A percentile compares a stretch with the other conserved stretches of the same genome.
phyloP scores from a whole-genome alignment of 2,329 filamentous ascomycete genomes.

The Pseudopithomyces chartarum region DNA sequence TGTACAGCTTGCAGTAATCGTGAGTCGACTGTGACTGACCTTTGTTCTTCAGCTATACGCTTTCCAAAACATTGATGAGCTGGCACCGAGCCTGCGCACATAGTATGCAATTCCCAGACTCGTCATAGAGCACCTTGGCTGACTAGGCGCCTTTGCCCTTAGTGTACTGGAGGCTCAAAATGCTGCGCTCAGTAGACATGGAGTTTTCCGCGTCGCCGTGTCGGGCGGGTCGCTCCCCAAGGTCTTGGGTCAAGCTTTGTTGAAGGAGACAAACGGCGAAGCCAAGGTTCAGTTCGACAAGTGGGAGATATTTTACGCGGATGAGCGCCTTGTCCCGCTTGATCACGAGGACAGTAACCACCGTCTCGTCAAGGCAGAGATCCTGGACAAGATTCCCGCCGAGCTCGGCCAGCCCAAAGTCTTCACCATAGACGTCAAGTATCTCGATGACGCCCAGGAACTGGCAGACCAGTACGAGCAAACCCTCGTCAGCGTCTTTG shows the following conservation, averaged over 20 bases:
- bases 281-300: slow-evolving; percentile 77
- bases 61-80: slow-evolving; percentile 70
- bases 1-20: neutral
- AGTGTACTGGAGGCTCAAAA: slow-evolving; percentile 77
- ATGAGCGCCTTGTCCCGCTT: slow-evolving; percentile 92
- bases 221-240: slow-evolving; percentile 93
- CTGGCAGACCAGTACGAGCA: slow-evolving; percentile 94
- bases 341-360: slow-evolving; percentile 96
- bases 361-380: slow-evolving; percentile 80
- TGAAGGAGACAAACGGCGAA: slow-evolving; percentile 60
- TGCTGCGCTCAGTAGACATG: slow-evolving; percentile 78
- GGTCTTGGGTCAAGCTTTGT: slow-evolving; percentile 81
- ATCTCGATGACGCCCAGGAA: slow-evolving; percentile 81
- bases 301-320: slow-evolving; percentile 99
- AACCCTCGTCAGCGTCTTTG: slow-evolving; percentile 81
- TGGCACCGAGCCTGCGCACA: slow-evolving; percentile 77
- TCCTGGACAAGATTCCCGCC: slow-evolving; percentile 84
- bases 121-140: neutral
- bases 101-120: slow-evolving; percentile 52
- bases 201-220: slow-evolving; percentile 86
- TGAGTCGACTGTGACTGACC: neutral
- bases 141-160: neutral
- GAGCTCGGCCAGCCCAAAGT: slow-evolving; percentile 70
- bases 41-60: slow-evolving; percentile 66
- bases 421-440: slow-evolving; percentile 74